These are phyloP conservation scores for Teratosphaeria epicoccoides DNA, from an alignment of 2,329 filamentous ascomycete species.

Conservation along the genomic window DNA sequence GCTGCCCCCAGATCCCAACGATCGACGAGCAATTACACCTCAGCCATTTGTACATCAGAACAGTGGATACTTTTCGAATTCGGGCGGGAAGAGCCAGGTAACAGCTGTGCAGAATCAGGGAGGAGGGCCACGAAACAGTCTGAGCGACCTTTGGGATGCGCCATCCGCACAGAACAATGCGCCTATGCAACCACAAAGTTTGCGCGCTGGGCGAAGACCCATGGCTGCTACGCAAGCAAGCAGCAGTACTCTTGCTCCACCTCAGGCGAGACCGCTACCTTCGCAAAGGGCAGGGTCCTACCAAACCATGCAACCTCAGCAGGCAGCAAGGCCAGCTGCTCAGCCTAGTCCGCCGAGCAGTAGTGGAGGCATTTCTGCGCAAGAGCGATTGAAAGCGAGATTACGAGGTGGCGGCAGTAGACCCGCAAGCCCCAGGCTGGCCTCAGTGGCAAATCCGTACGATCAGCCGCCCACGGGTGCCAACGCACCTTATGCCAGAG, in stretches of 20 bases:
- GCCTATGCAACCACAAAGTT: conserved; percentile 33
- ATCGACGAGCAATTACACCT: conserved; percentile 36
- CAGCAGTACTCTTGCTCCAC: conserved; percentile 23
- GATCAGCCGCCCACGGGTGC: too few species aligned
- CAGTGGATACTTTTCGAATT: conserved; percentile 21
- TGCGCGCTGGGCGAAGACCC: conserved; percentile 25
- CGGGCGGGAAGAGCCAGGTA: conserved; percentile 21
- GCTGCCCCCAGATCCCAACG: conserved; percentile 84
- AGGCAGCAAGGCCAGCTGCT: conserved; percentile 27
- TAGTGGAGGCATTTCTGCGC: conserved; percentile 49
- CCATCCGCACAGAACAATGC: conserved; percentile 23
- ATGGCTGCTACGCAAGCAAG: conserved; percentile 19
- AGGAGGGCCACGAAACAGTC: conserved; percentile 20
- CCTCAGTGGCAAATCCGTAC: conserved; percentile 2
- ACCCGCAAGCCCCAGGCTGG: conserved; percentile 4
- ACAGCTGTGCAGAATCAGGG: conserved; percentile 23
- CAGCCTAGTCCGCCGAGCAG: conserved; percentile 28
- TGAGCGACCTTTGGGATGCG: conserved; percentile 51
- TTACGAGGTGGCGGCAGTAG: conserved; percentile 44
- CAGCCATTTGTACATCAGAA: conserved; percentile 23
- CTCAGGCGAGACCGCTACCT: conserved; percentile 49
- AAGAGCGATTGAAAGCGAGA: conserved; percentile 71
- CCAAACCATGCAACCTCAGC: conserved; percentile 42
- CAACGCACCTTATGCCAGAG: too few species aligned
- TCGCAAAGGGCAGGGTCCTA: conserved; percentile 67